Evolutionary conservation across 768 basidiomycete genomes (phyloP).

Genomic region (Tylopilus sp.): DNA sequence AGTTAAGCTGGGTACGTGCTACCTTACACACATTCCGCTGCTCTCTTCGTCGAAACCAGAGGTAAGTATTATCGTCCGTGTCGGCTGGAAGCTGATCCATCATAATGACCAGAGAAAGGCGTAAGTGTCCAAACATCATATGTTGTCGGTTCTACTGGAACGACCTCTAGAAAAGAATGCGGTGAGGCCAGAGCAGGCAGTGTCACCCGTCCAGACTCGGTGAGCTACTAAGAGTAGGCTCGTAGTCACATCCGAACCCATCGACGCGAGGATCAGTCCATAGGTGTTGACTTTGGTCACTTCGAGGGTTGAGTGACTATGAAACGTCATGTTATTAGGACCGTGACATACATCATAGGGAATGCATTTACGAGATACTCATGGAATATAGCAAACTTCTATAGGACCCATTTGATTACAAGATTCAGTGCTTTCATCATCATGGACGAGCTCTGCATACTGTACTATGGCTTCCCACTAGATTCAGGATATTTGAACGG

Average conservation of each 20-base stretch:
- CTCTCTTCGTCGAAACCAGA: slow-evolving; percentile 81
- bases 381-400: slow-evolving; percentile 51
- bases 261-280: slow-evolving; percentile 58
- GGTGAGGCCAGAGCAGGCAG: background rate
- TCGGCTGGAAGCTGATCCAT: slow-evolving; percentile 65
- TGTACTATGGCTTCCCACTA: background rate
- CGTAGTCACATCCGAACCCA: slow-evolving; percentile 43
- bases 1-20: background rate
- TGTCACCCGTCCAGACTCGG: slow-evolving; percentile 36
- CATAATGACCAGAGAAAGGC: slow-evolving; percentile 61
- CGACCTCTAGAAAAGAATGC: slow-evolving; percentile 47
- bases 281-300: slow-evolving; percentile 61
- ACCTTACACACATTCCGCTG: slow-evolving; percentile 43
- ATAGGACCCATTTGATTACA: slow-evolving; percentile 48
- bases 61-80: slow-evolving; percentile 56
- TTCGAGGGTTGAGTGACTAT: slow-evolving; percentile 46
- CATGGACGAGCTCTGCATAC: slow-evolving; percentile 4
- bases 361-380: slow-evolving; percentile 56
- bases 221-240: slow-evolving; percentile 54
- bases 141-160: slow-evolving; percentile 59
- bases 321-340: background rate
- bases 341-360: slow-evolving; percentile 49
- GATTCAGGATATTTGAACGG: slow-evolving; percentile 42
- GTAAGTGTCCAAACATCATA: slow-evolving; percentile 56
- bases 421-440: slow-evolving; percentile 43